Evolutionary conservation across 768 basidiomycete genomes (phyloP).

Genomic region (Xerocomus brunneocitrinus): DNA sequence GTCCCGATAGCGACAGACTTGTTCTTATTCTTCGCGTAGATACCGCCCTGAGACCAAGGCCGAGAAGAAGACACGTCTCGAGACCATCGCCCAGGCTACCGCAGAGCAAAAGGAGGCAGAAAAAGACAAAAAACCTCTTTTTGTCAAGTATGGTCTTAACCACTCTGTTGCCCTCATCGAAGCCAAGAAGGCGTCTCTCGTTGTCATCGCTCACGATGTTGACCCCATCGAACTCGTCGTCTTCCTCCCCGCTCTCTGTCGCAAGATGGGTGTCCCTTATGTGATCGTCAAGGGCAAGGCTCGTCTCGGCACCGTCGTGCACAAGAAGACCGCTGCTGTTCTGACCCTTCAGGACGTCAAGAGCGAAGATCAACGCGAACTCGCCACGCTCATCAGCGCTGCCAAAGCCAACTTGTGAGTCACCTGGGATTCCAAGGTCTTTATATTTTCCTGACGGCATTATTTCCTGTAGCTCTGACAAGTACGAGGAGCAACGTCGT

Average conservation of each 20-base stretch:
- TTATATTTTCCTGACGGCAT: constrained; percentile 1
- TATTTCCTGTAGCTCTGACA: constrained; percentile 58
- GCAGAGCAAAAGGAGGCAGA: constrained; percentile 74
- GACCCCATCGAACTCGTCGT: constrained; percentile 99
- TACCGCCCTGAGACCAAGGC: constrained; percentile 91
- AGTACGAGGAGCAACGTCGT: constrained; percentile 87
- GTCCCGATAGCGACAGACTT: neutral
- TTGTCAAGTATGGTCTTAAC: constrained; percentile 96
- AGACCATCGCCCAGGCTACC: constrained; percentile 67
- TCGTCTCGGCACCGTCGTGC: constrained; percentile 94
- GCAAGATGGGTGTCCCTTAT: constrained; percentile 99
- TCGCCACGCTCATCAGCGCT: constrained; percentile 87
- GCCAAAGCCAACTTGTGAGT: constrained; percentile 97
- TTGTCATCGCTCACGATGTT: constrained; percentile 95
- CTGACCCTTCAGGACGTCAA: constrained; percentile 90
- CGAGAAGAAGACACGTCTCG: constrained; percentile 95
- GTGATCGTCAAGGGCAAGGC: constrained; percentile 98
- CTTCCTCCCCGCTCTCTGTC: constrained; percentile 96
- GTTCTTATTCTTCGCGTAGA: constrained; percentile 13
- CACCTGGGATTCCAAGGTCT: neutral
- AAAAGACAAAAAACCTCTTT: constrained; percentile 92
- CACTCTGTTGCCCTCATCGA: constrained; percentile 94
- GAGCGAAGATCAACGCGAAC: constrained; percentile 90
- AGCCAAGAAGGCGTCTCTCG: constrained; percentile 95
- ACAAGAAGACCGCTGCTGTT: constrained; percentile 97